These are phyloP conservation scores for Capronia coronata DNA, from an alignment of 2,329 filamentous ascomycete genomes.

Conservation along the genomic window DNA sequence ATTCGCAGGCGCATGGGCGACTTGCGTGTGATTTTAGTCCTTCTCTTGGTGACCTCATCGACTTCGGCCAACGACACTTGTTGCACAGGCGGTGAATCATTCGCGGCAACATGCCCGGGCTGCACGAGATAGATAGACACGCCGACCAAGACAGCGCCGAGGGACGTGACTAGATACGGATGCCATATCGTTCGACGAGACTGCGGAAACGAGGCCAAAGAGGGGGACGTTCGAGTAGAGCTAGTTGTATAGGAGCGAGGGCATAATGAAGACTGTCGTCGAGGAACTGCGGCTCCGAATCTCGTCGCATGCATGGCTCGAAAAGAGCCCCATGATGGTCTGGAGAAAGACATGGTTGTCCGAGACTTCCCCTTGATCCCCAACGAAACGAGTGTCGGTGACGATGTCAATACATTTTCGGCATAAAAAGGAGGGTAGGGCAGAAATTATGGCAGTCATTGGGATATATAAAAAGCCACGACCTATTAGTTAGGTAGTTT, in stretches of 20 bases:
- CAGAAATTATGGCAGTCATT: neutral
- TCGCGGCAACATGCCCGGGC: slow-evolving; percentile 22
- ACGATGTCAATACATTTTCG: neutral
- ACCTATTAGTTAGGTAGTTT: too few species aligned
- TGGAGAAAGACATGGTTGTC: slow-evolving; percentile 11
- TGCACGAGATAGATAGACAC: slow-evolving; percentile 49
- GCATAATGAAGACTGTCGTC: neutral
- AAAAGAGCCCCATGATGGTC: slow-evolving; percentile 10
- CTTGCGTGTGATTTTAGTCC: slow-evolving; percentile 63
- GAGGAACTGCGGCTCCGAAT: neutral
- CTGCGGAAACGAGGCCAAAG: slow-evolving; percentile 5
- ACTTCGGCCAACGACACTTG: slow-evolving; percentile 66
- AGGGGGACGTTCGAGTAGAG: slow-evolving; percentile 27
- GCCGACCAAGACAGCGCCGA: slow-evolving; percentile 46
- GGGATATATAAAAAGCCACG: neutral
- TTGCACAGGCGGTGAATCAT: slow-evolving; percentile 29
- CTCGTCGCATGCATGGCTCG: slow-evolving; percentile 10
- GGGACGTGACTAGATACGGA: slow-evolving; percentile 44
- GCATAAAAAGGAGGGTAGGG: neutral
- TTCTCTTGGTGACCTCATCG: slow-evolving; percentile 73
- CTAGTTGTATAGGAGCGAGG: slow-evolving; percentile 15
- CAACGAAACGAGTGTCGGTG: neutral
- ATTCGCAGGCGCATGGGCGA: slow-evolving; percentile 97
- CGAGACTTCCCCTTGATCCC: neutral
- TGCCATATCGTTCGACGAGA: slow-evolving; percentile 37